Evolutionary conservation across 257 asterid genomes (phyloP).

Genomic region (Nicotiana obtusifolia): DNA sequence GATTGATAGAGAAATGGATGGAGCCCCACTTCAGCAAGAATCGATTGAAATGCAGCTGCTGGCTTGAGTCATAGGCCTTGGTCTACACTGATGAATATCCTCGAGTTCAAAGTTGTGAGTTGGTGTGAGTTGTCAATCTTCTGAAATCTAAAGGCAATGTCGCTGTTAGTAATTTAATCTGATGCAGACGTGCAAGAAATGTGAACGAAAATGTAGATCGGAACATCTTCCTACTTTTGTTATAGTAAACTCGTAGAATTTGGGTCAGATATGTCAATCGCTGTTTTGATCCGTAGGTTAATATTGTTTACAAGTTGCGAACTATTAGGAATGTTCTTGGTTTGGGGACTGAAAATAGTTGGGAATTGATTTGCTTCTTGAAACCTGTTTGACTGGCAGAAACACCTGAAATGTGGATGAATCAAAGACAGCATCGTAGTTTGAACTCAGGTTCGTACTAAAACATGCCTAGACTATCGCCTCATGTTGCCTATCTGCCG

Average conservation of each 20-base stretch:
- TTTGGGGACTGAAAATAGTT: background rate
- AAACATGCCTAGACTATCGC: conserved; percentile 77
- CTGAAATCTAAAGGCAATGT: background rate
- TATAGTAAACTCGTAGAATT: background rate
- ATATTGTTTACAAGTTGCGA: background rate
- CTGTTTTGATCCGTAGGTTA: background rate
- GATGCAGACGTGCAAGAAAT: background rate
- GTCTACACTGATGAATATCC: background rate
- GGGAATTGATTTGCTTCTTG: background rate
- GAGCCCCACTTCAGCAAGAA: background rate
- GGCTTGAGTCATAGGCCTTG: background rate
- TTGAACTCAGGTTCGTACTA: conserved; percentile 67
- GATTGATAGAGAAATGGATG: background rate
- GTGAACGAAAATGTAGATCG: background rate
- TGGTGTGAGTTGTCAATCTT: background rate
- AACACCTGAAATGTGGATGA: conserved; percentile 90
- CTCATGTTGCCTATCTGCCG: conserved; percentile 67
- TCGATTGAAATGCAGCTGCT: background rate
- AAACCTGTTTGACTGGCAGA: conserved; percentile 46
- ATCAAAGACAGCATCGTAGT: conserved; percentile 49
- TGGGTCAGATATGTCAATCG: background rate
- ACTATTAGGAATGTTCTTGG: background rate
- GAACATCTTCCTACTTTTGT: background rate
- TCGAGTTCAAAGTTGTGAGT: background rate
- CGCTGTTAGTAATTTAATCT: background rate